These are phyloP conservation scores for Psilocybe subaeruginosa DNA, from an alignment of 768 basidiomycete species.

Conservation along the genomic window DNA sequence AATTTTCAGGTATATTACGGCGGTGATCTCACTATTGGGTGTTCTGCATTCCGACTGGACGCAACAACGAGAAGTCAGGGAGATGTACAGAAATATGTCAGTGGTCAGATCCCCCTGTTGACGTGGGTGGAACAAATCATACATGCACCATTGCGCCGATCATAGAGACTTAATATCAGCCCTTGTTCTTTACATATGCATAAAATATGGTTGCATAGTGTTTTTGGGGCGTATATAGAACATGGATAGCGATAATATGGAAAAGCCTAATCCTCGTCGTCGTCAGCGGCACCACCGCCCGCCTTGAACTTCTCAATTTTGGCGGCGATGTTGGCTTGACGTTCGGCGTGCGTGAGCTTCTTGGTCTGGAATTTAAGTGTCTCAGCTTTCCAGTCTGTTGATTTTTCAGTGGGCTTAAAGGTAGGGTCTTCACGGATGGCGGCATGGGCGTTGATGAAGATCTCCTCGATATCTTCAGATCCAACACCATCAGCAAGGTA, in stretches of 20 bases:
- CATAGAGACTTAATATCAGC: background rate
- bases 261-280: constrained; percentile 63
- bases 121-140: constrained; percentile 60
- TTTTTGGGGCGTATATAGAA: constrained; percentile 15
- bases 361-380: constrained; percentile 65
- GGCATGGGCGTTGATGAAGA: constrained; percentile 90
- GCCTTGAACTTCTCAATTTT: constrained; percentile 93
- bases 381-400: constrained; percentile 91
- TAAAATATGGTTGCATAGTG: constrained; percentile 1
- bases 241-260: constrained; percentile 15
- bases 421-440: constrained; percentile 94
- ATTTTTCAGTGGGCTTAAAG: constrained; percentile 89
- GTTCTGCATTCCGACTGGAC: constrained; percentile 59
- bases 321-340: constrained; percentile 76
- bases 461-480: constrained; percentile 96
- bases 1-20: constrained; percentile 65
- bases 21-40: constrained; percentile 52
- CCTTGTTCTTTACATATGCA: constrained; percentile 5
- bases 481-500: constrained; percentile 96
- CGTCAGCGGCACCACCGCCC: constrained; percentile 57
- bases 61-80: constrained; percentile 43
- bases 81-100: constrained; percentile 42
- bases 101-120: constrained; percentile 39
- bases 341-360: constrained; percentile 77
- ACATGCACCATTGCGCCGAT: constrained; percentile 5